Conservation (phyloP, 2,329 filamentous ascomycete species). For the Talaromyces rugulosus region DNA sequence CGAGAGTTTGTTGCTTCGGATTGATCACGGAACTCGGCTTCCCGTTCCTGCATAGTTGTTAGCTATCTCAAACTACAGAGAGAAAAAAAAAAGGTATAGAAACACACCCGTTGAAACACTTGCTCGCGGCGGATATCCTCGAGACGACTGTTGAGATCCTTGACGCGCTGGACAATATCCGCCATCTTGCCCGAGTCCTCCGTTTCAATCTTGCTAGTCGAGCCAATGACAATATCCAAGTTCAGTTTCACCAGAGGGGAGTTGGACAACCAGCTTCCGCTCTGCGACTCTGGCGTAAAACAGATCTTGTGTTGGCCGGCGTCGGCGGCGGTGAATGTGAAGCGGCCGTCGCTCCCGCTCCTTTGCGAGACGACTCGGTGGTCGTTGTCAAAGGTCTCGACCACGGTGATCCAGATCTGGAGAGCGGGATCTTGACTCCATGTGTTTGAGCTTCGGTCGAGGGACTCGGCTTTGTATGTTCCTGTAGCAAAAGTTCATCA, state of each 20-base stretch:
- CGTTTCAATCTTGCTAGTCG: constrained; percentile 89
- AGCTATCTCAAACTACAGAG: not conserved
- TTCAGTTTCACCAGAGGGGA: constrained; percentile 71
- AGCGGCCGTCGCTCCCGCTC: constrained; percentile 70
- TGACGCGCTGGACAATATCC: constrained; percentile 81
- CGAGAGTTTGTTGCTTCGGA: constrained; percentile 88
- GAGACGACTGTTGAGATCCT: constrained; percentile 81
- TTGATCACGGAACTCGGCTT: constrained; percentile 97
- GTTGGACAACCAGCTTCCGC: constrained; percentile 67
- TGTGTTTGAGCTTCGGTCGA: constrained; percentile 62
- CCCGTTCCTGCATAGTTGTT: constrained; percentile 69
- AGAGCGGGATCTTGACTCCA: constrained; percentile 73
- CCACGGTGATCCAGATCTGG: constrained; percentile 85
- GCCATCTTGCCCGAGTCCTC: constrained; percentile 89
- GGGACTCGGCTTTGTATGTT: constrained; percentile 83
- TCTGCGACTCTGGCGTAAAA: constrained; percentile 77
- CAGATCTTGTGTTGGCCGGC: constrained; percentile 94
- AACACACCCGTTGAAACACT: constrained; percentile 81
- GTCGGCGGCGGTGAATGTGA: constrained; percentile 93
- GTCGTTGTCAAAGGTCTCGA: constrained; percentile 95
- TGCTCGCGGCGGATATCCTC: constrained; percentile 90
- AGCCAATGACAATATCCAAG: constrained; percentile 88
- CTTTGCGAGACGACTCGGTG: constrained; percentile 91
- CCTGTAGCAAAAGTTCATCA: constrained; percentile 42
- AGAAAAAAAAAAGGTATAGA: not conserved